These are phyloP conservation scores for Amylocystis lapponica DNA, from an alignment of 768 basidiomycete genomes.

Conservation along the genomic window DNA sequence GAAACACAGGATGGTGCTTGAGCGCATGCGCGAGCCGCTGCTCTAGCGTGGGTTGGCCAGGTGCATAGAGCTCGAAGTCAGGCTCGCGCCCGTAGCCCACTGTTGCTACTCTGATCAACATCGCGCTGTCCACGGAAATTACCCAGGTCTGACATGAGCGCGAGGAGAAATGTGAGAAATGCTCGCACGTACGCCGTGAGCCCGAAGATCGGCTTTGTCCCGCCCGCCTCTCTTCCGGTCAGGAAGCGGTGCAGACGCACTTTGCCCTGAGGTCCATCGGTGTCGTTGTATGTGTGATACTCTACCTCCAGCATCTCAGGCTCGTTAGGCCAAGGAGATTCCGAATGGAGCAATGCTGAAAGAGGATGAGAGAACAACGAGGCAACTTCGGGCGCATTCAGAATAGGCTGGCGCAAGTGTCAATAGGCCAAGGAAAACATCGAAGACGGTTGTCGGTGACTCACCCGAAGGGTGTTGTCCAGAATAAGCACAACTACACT, in stretches of 20 bases:
- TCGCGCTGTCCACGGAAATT: constrained; percentile 40
- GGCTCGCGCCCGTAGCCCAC: constrained; percentile 44
- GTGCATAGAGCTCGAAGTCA: constrained; percentile 40
- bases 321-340: constrained; percentile 51
- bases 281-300: constrained; percentile 64
- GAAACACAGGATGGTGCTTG: constrained; percentile 19
- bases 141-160: no score
- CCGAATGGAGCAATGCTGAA: constrained; percentile 58
- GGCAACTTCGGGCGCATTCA: constrained; percentile 75
- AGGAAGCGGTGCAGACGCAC: constrained; percentile 73
- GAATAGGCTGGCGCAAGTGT: constrained; percentile 50
- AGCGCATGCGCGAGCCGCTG: constrained; percentile 42
- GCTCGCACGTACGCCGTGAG: constrained; percentile 75
- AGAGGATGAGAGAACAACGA: constrained; percentile 86
- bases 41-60: constrained; percentile 33
- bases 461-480: constrained; percentile 67
- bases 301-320: constrained; percentile 47
- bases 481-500: constrained; percentile 85
- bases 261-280: constrained; percentile 34
- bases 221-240: constrained; percentile 79
- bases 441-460: constrained; percentile 9
- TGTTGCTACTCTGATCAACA: constrained; percentile 44
- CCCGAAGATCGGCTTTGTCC: constrained; percentile 85
- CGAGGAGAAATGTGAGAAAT: no score
- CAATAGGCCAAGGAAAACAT: neutral